Base-by-base conservation (phyloP, 306 rosid species). In the Ceratonia siliqua region DNA sequence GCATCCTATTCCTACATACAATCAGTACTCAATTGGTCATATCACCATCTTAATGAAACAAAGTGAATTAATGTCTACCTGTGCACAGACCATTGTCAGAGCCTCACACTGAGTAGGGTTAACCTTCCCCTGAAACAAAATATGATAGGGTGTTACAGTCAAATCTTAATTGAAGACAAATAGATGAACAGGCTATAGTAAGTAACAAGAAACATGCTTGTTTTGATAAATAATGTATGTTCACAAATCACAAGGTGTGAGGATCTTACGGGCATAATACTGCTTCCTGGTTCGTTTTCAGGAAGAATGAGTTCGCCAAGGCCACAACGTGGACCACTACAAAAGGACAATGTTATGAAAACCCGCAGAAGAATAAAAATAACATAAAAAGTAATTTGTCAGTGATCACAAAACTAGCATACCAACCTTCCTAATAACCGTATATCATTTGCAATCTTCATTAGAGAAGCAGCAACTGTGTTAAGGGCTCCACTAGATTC, bases 101-200 rank as follows among this genome's bases (percentile, higher is more conserved):
- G 99, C 99, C 89, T 95, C 99, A 67, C 99, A 92, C 68, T 95
- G 99, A 62, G 99, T 95, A 66, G 99, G 99, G 79, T 95, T 95
- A 79, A 95, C 99, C 96, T 95, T 95, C 50, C 99, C 99, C 99
- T 95, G 92, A 74, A 87, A 89, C 71, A 68, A 25, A 55, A 85
- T 11, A 76, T 42, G 62, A 41, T 48, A n/a, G 14, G 54, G 58
- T 75, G 67, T 64, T 35, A 53, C 35, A 61, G 41, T 64, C 74
- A 75, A 79, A 46, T 55, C 79, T 30, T 38, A 62, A 22, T 21
- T 71, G 28, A 41, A 73, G 11, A 25, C 56, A 49, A 59, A 30
- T 12, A 52, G 32, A 50, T 56, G 39, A 78, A 61, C n/a, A 28
- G 80, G 79, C 25, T 68, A 21, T 22, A 50, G 68, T 45, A 50